phyloP scores from a whole-genome alignment of 176 grass and related monocot species.

The Oryza brachyantha region DNA sequence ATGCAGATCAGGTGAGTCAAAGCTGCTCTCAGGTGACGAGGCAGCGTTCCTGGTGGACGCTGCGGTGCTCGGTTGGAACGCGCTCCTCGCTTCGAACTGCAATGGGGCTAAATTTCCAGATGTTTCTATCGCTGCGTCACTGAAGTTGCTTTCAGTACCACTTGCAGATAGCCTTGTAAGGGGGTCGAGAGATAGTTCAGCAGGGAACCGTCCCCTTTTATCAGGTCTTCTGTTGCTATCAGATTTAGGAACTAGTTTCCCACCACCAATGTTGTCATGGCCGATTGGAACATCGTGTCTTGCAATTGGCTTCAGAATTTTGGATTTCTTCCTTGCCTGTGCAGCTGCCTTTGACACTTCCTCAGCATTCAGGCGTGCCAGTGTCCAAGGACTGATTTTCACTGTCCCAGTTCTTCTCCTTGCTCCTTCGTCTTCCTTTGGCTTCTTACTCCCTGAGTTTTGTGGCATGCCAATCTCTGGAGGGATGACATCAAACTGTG shows the following conservation, averaged over 20 bases:
- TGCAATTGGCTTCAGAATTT: constrained; percentile 68
- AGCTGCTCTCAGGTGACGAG: constrained; percentile 92
- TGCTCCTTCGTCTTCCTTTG: constrained; percentile 56
- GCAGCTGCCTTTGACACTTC: constrained; percentile 95
- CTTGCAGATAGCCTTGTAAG: constrained; percentile 67
- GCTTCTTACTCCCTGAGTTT: constrained; percentile 59
- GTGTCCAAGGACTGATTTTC: constrained; percentile 95
- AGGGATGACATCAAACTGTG: constrained; percentile 89
- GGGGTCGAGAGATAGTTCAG: constrained; percentile 72
- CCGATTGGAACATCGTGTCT: constrained; percentile 35
- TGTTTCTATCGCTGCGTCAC: constrained; percentile 45
- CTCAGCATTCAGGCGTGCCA: constrained; percentile 93
- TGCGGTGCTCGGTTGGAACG: constrained; percentile 60
- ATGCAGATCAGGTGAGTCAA: constrained; percentile 87
- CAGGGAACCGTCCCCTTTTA: constrained; percentile 46
- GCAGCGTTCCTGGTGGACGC: constrained; percentile 46
- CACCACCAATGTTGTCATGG: constrained; percentile 38
- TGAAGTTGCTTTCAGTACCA: constrained; percentile 56
- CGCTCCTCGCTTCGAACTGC: constrained; percentile 86
- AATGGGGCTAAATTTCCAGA: constrained; percentile 70
- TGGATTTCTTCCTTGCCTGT: constrained; percentile 84
- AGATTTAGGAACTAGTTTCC: constrained; percentile 21
- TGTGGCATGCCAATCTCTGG: constrained; percentile 68
- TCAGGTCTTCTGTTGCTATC: constrained; percentile 38
- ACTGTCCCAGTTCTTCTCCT: constrained; percentile 66